Evolutionary conservation across 805 yeast species (phyloP).

Genomic region (Ogataea kodamae): DNA sequence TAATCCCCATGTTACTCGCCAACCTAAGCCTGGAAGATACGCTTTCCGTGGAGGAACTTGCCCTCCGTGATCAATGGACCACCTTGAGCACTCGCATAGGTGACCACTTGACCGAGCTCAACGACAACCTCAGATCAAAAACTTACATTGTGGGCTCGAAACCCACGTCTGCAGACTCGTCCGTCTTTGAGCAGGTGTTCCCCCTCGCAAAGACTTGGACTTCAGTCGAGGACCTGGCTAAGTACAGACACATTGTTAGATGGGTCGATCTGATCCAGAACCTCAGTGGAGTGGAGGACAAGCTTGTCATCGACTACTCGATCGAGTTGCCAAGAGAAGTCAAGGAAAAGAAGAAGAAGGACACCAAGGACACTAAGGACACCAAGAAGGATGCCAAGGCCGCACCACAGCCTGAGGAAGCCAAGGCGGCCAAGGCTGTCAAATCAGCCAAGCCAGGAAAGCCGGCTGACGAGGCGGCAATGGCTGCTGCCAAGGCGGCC

Average conservation of each 20-base stretch:
- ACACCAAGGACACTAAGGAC: constrained; percentile 22
- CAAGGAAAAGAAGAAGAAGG: constrained; percentile 36
- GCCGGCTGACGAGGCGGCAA: constrained; percentile 30
- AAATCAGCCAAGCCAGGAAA: constrained; percentile 18
- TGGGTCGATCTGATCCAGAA: constrained; percentile 90
- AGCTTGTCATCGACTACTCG: constrained; percentile 54
- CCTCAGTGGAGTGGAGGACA: constrained; percentile 48
- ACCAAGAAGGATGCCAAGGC: constrained; percentile 17
- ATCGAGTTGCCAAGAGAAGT: constrained; percentile 61
- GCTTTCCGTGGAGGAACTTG: constrained; percentile 40
- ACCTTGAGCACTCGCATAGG: constrained; percentile 68
- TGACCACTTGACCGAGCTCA: constrained; percentile 53
- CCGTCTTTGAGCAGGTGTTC: constrained; percentile 61
- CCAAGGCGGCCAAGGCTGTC: constrained; percentile 9
- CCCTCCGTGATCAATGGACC: constrained; percentile 74
- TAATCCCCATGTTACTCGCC: no score
- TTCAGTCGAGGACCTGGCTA: constrained; percentile 50
- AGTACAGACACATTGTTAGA: constrained; percentile 80
- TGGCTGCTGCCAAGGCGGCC: constrained; percentile 33
- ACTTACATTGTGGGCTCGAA: constrained; percentile 69
- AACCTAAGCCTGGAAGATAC: constrained; percentile 29
- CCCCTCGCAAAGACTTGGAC: constrained; percentile 59
- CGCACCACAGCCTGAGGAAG: constrained; percentile 4
- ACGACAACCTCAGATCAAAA: constrained; percentile 60
- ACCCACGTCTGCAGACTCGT: constrained; percentile 69